Evolutionary conservation across 2,329 filamentous ascomycete genomes (phyloP), one percentile per base, ranked within the genome.

Genomic region (Cryphonectria radicalis): DNA sequence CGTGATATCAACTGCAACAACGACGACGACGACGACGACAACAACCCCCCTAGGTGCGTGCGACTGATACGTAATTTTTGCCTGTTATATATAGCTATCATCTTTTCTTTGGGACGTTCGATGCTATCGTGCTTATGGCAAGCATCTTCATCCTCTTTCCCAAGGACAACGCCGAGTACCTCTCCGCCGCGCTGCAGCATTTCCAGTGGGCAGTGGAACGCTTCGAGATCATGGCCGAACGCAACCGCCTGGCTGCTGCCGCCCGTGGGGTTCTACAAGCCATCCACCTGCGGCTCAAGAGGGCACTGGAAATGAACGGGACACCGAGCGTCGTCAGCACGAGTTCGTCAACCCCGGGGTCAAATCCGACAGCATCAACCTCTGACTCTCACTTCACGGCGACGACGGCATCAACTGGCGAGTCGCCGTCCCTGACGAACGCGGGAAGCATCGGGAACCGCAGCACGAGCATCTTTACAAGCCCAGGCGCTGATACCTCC

Each of bases 71-170:
- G n/a, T 13, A 17, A 19, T 10, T n/a, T 46, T 50, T n/a, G 19
- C 19, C 43, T 22, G 22, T 50, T 50, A 6, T 22, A 19, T 14
- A 32, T 60, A 84, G 82, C 35, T 88, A 88, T 74, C 82, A 85
- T 22, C 81, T 91, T 4, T 90, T 90, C 77, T 90, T 89, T 67
- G 88, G 87, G 67, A 90, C 87, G 8, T 91, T 91, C 72, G 89
- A 91, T 75, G 89, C 89, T 19, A 85, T 90, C 28, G 87, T 91
- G 22, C 82, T 91, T 69, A 82, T 90, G 68, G 86, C 89, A 0
- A 86, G 87, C 25, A 86, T 90, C 43, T 90, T 87, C 76, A 90
- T 91, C 46, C 77, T 91, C 11, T 89, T 89, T 73, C 88, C 89
- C 0, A 81, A 80, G 32, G 88, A 90, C 74, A 85, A 89, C 69